These are phyloP conservation scores for Linnemannia zychae DNA, from an alignment of 192 early-diverging fungal species.

Conservation along the genomic window DNA sequence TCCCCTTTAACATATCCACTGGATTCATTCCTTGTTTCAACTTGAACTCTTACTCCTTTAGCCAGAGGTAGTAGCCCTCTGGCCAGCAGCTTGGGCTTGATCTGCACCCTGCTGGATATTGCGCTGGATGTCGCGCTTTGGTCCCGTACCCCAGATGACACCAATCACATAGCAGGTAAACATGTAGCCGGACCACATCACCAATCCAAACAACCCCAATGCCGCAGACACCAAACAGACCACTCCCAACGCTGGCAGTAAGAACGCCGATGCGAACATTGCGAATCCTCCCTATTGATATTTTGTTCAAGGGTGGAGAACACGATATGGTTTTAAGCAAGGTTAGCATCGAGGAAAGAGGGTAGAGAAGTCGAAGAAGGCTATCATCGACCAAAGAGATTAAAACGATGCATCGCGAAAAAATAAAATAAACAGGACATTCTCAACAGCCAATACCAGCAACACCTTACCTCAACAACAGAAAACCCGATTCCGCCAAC, in stretches of 20 bases:
- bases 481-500: slow-evolving; percentile 26
- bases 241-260: slow-evolving; percentile 35
- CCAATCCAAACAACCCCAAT: slow-evolving; percentile 13
- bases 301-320: too few relatives aligned
- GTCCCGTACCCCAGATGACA: slow-evolving; percentile 12
- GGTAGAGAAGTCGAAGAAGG: not conserved
- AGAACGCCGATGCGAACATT: slow-evolving; percentile 31
- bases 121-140: slow-evolving; percentile 3
- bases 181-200: slow-evolving; percentile 9
- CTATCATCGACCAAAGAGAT: not conserved
- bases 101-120: slow-evolving; percentile 4
- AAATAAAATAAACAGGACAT: too few relatives aligned
- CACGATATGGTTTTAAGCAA: not conserved
- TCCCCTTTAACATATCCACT: too few relatives aligned
- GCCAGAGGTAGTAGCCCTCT: too few relatives aligned
- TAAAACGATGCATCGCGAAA: too few relatives aligned
- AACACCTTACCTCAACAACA: slow-evolving; percentile 28
- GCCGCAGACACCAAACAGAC: slow-evolving; percentile 24
- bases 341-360: not conserved
- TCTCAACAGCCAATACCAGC: too few relatives aligned
- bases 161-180: slow-evolving; percentile 15
- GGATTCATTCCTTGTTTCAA: too few relatives aligned
- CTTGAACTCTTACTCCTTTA: not conserved
- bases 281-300: slow-evolving; percentile 44
- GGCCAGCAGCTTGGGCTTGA: not conserved